Conservation (phyloP, 164 flowering plant genomes). For the Tetrastigma voinierianum region DNA sequence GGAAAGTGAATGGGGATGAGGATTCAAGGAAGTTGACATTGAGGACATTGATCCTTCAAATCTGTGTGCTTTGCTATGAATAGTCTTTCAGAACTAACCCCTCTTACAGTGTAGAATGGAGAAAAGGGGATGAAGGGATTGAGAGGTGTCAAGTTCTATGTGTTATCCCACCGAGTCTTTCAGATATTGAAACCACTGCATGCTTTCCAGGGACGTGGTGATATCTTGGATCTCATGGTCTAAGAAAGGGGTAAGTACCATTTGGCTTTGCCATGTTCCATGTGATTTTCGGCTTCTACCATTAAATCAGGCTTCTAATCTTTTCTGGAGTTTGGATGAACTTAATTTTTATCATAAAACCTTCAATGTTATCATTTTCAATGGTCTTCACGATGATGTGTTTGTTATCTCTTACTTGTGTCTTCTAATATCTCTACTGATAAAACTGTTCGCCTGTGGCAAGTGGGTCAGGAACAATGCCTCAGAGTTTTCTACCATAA, state of each 20-base stretch:
- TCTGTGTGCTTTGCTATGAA: conserved; percentile 44
- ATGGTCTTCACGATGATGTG: background rate
- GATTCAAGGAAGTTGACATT: conserved; percentile 32
- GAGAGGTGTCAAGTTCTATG: conserved; percentile 48
- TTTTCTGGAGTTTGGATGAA: background rate
- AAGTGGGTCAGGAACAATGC: conserved; percentile 48
- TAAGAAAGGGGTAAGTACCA: conserved; percentile 53
- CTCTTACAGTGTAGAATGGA: conserved; percentile 42
- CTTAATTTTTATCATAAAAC: no score
- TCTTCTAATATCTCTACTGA: conserved; percentile 76
- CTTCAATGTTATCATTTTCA: no score
- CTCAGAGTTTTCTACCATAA: conserved; percentile 63
- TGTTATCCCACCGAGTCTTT: conserved; percentile 62
- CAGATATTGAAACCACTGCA: conserved; percentile 59
- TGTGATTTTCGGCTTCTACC: background rate
- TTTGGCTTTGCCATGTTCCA: background rate
- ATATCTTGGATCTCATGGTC: conserved; percentile 85
- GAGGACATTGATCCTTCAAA: conserved; percentile 48
- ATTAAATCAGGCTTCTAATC: background rate
- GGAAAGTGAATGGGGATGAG: conserved; percentile 68
- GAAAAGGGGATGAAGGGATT: conserved; percentile 22
- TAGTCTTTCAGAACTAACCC: conserved; percentile 37
- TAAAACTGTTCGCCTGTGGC: conserved; percentile 76
- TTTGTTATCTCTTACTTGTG: conserved; percentile 7
- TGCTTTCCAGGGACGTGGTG: conserved; percentile 72